Evolutionary conservation across 108 stramenopile genomes (phyloP).

Genomic region (Schizochytrium sp.): DNA sequence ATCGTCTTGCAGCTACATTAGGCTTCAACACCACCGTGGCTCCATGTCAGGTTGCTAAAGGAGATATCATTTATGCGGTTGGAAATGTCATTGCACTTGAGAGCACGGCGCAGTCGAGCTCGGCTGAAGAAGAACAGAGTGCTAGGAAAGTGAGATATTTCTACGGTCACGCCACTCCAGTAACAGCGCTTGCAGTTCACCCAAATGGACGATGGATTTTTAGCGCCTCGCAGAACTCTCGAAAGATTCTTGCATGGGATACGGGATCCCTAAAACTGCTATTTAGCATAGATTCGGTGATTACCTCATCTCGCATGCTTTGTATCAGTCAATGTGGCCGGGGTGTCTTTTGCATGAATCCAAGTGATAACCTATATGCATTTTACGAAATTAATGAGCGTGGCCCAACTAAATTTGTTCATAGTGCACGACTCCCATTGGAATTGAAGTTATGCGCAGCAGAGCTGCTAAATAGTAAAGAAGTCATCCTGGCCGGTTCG

Average conservation of each 20-base stretch:
- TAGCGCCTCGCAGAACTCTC: slow-evolving; percentile 10
- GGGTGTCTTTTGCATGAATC: neutral
- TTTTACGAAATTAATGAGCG: neutral
- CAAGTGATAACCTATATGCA: neutral
- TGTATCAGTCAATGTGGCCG: neutral
- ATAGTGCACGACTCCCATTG: neutral
- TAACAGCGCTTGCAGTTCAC: slow-evolving; percentile 30
- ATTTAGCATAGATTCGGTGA: neutral
- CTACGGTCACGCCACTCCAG: neutral
- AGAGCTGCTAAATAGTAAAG: neutral
- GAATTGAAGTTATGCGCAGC: neutral
- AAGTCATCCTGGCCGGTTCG: slow-evolving; percentile 5
- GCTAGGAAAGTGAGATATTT: neutral
- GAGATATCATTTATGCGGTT: neutral
- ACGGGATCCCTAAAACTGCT: neutral
- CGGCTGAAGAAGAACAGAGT: neutral
- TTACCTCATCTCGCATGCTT: neutral
- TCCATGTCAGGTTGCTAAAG: neutral
- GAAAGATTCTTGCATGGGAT: slow-evolving; percentile 32
- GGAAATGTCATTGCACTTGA: neutral
- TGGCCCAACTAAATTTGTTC: neutral
- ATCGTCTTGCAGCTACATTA: neutral
- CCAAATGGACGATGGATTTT: slow-evolving; percentile 21
- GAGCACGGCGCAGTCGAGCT: neutral
- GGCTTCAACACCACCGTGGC: neutral